Base-by-base conservation (phyloP, 768 basidiomycete species). In the Psilocybe cyanescens region DNA sequence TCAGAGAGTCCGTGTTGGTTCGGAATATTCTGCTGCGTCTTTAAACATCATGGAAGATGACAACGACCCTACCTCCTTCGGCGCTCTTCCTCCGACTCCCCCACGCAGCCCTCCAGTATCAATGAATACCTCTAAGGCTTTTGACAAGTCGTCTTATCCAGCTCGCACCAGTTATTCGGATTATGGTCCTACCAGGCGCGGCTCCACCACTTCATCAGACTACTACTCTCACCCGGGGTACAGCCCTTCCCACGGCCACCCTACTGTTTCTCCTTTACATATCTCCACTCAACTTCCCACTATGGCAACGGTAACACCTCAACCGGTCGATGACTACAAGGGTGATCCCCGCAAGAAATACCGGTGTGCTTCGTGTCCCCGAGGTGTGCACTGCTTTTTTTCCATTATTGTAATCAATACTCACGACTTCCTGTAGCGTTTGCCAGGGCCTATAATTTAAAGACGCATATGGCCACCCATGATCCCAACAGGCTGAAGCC, bases 401-500 rank as follows among this genome's bases (percentile, higher is more conserved):
- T 3, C 37, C 19, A 44, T 35, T 9, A 47, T 29, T 62, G 1
- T 62, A 41, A 44, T 39, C 30, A 33, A 41, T 24, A 47, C 45
- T 58, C 54, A 63, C 57, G 51, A 61, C 56, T 37, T 24, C 24
- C 41, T 63, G 58, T 62, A 91, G 96, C 91, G 1, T 98, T 98
- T 67, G 95, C 95, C 9, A 82, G 95, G 29, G 94, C 94, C 2
- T 97, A 92, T 76, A 98, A 98, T 69, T 77, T 98, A 60, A 98
- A 98, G 80, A 96, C 95, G 0, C 95, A 97, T 74, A 88, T 92
- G 84, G 90, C 91, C 28, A 98, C 95, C 3, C 95, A 98, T 75
- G 94, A 97, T 72, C 95, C 96, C 24, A 89, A 93, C 74, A 84
- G 95, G 62, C 78, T 89, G 53, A 98, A 97, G 78, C 94, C 94